Conservation (phyloP, 208 protist species). For the Tritrichomonas foetus region DNA sequence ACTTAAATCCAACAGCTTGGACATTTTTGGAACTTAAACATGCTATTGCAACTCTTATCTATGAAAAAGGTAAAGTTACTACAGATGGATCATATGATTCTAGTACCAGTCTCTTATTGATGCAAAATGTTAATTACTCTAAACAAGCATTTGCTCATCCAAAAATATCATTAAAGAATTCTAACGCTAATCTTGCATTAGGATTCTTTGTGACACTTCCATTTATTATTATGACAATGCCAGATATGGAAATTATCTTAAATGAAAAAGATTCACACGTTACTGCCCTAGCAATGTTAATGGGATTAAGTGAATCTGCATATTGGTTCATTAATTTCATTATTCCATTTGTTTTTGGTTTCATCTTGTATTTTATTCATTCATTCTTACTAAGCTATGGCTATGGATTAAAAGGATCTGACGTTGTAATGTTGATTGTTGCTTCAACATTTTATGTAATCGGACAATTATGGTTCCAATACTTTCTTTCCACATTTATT, state of each 20-base stretch:
- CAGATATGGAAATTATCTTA: background rate
- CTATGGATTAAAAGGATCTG: background rate
- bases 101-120: too few relatives aligned
- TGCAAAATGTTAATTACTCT: background rate
- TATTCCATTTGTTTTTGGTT: background rate
- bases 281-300: background rate
- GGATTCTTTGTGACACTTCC: background rate
- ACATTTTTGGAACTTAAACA: background rate
- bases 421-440: background rate
- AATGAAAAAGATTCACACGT: background rate
- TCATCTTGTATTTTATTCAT: background rate
- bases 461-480: background rate
- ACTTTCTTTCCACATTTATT: background rate
- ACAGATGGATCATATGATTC: too few relatives aligned
- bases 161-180: too few relatives aligned
- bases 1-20: background rate
- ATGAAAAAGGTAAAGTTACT: background rate
- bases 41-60: too few relatives aligned
- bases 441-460: background rate
- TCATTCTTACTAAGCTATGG: background rate
- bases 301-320: background rate
- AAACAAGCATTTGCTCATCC: background rate
- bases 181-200: background rate
- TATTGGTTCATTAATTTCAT: background rate
- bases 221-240: constrained; percentile 1